Percentiles rank a stretch among this genome's conserved stretches.
These are phyloP conservation scores for Pigoraptor vietnamica DNA, from an alignment of 78 protist species.

Conservation along the genomic window DNA sequence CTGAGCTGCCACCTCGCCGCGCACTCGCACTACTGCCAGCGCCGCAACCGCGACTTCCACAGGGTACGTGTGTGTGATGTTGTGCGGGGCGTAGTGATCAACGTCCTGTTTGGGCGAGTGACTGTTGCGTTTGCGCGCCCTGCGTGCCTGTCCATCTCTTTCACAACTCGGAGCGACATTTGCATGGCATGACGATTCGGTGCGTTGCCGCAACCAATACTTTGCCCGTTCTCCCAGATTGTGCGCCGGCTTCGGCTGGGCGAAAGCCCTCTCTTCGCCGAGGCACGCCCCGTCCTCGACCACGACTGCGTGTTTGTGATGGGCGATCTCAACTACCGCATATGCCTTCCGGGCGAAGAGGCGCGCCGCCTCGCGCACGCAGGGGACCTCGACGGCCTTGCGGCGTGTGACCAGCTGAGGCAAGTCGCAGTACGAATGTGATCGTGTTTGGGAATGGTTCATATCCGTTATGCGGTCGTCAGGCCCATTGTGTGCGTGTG, in stretches of 20 bases:
- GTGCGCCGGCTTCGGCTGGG: not conserved
- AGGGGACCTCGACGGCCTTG: slow-evolving; percentile 1
- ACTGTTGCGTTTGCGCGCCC: too few species aligned
- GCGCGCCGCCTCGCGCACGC: slow-evolving; percentile 30
- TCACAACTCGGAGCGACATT: too few species aligned
- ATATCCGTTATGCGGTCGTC: not conserved
- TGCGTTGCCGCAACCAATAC: too few species aligned
- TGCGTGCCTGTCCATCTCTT: too few species aligned
- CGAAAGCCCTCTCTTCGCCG: not conserved
- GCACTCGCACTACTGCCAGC: slow-evolving; percentile 42
- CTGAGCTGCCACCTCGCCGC: slow-evolving; percentile 85
- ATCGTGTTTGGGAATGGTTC: too few species aligned
- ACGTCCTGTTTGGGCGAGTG: not conserved
- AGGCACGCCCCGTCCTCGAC: slow-evolving; percentile 7
- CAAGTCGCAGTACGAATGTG: not conserved
- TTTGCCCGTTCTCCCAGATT: too few species aligned
- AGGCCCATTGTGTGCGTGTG: not conserved
- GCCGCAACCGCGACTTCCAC: slow-evolving; percentile 70
- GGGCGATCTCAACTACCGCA: slow-evolving; percentile 80
- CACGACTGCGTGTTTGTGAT: slow-evolving; percentile 74
- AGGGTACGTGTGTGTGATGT: slow-evolving; percentile 34
- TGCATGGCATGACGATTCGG: too few species aligned
- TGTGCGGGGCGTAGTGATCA: not conserved
- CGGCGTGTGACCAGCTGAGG: not conserved
- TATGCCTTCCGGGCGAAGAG: slow-evolving; percentile 37